phyloP scores from a whole-genome alignment of 2,329 filamentous ascomycete genomes.

The Thelonectria blattea region DNA sequence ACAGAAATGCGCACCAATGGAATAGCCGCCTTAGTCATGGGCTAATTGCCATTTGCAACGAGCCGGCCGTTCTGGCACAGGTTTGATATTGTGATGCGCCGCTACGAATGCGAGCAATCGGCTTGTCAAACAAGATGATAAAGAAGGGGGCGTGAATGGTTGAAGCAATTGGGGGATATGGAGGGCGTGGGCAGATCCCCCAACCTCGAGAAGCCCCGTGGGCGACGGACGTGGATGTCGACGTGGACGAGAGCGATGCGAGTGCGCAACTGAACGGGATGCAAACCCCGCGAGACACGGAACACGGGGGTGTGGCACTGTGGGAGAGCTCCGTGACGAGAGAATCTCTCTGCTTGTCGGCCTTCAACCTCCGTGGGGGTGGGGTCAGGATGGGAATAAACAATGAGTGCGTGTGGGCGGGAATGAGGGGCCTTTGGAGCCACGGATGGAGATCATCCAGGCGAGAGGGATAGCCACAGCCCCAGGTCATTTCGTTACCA shows the following conservation, averaged over 20 bases:
- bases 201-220: not conserved
- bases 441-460: slow-evolving; percentile 17
- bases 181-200: slow-evolving; percentile 12
- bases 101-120: slow-evolving; percentile 17
- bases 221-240: not conserved
- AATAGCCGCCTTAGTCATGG: slow-evolving; percentile 31
- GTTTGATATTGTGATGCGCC: slow-evolving; percentile 12
- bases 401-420: slow-evolving; percentile 15
- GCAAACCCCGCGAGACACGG: not conserved
- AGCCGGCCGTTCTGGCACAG: slow-evolving; percentile 17
- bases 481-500: slow-evolving; percentile 22
- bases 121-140: slow-evolving; percentile 13
- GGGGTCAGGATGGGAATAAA: slow-evolving; percentile 32
- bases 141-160: slow-evolving; percentile 12
- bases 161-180: slow-evolving; percentile 6
- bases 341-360: slow-evolving; percentile 22
- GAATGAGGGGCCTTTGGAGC: slow-evolving; percentile 11
- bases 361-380: slow-evolving; percentile 40
- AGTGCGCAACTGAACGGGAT: slow-evolving; percentile 4
- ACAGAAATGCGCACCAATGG: slow-evolving; percentile 39
- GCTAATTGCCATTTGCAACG: slow-evolving; percentile 29
- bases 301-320: slow-evolving; percentile 1
- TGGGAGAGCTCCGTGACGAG: not conserved
- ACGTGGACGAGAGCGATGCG: slow-evolving; percentile 5
- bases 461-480: slow-evolving; percentile 18